These are phyloP conservation scores for Sporisorium exsertum DNA, from an alignment of 1,284 basidiomycete species.

Conservation along the genomic window DNA sequence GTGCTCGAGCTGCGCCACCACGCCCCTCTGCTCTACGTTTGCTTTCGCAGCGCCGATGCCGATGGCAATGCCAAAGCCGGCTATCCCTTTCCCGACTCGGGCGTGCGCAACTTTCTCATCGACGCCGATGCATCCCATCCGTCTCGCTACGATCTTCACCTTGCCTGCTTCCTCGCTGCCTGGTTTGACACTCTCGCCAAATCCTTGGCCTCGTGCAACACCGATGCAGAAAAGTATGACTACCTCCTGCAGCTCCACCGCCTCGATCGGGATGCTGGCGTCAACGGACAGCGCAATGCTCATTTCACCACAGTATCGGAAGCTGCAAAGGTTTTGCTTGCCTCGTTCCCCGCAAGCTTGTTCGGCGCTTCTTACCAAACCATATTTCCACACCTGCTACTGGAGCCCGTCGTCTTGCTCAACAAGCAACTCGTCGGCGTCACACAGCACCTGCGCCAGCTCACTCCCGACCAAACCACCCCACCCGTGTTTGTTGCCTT, in stretches of 20 bases:
- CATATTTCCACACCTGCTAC: too few species aligned
- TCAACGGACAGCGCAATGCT: neutral
- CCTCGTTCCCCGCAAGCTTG: too few species aligned
- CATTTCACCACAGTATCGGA: too few species aligned
- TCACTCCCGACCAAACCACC: too few species aligned
- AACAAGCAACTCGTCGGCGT: neutral
- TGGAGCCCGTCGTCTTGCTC: too few species aligned
- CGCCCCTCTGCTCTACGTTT: slow-evolving; percentile 28
- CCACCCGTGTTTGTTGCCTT: slow-evolving; percentile 19
- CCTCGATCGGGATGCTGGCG: neutral
- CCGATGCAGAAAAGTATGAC: neutral
- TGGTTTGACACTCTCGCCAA: slow-evolving; percentile 6
- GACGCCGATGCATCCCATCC: neutral
- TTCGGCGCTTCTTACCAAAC: too few species aligned
- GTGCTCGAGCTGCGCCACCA: slow-evolving; percentile 3
- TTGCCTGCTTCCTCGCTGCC: slow-evolving; percentile 10
- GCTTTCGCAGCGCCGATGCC: slow-evolving; percentile 1
- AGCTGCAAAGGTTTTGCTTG: too few species aligned
- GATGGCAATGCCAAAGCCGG: neutral
- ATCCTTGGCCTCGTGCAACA: neutral
- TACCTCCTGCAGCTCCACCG: neutral
- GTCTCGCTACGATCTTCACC: slow-evolving; percentile 2
- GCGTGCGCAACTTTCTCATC: slow-evolving; percentile 4
- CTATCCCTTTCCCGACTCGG: slow-evolving; percentile 12
- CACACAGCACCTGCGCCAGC: neutral